These are phyloP conservation scores for Priceomyces castillae DNA, from an alignment of 805 yeast genomes.

Conservation along the genomic window DNA sequence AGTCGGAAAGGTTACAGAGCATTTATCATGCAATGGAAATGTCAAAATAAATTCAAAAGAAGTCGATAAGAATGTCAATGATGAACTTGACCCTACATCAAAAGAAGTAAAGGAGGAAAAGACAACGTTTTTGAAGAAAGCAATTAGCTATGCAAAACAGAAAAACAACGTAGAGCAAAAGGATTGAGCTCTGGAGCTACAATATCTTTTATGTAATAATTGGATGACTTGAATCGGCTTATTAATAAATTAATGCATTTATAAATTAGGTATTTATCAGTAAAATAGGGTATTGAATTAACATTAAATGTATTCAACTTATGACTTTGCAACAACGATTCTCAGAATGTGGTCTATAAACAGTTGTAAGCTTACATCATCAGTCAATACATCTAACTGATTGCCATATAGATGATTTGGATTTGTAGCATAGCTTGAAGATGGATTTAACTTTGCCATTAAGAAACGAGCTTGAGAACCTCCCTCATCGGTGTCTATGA, in stretches of 20 bases:
- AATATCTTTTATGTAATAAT: neutral
- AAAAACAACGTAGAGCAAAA: conserved; percentile 3
- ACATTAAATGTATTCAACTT: neutral
- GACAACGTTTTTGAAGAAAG: conserved; percentile 20
- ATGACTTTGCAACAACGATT: conserved; percentile 23
- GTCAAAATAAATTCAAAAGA: conserved; percentile 23
- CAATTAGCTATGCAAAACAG: conserved; percentile 12
- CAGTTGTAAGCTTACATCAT: conserved; percentile 55
- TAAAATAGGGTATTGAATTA: neutral
- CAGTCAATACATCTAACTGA: conserved; percentile 47
- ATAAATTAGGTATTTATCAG: neutral
- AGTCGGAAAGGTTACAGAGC: conserved; percentile 40
- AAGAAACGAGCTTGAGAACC: conserved; percentile 74
- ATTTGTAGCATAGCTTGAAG: conserved; percentile 50
- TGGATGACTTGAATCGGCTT: neutral
- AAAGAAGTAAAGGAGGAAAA: conserved; percentile 11
- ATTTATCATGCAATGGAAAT: conserved; percentile 28
- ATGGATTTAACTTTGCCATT: conserved; percentile 67
- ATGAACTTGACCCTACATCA: conserved; percentile 13
- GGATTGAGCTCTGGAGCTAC: neutral
- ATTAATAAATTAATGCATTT: neutral
- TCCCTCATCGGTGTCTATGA: conserved; percentile 71
- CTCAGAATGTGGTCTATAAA: conserved; percentile 55
- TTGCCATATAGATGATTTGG: conserved; percentile 31
- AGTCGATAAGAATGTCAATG: conserved; percentile 16